Percentiles rank a stretch among this genome's conserved stretches.
Evolutionary conservation across 192 early-diverging fungal species (phyloP).

Genomic region (Phycomyces nitens): DNA sequence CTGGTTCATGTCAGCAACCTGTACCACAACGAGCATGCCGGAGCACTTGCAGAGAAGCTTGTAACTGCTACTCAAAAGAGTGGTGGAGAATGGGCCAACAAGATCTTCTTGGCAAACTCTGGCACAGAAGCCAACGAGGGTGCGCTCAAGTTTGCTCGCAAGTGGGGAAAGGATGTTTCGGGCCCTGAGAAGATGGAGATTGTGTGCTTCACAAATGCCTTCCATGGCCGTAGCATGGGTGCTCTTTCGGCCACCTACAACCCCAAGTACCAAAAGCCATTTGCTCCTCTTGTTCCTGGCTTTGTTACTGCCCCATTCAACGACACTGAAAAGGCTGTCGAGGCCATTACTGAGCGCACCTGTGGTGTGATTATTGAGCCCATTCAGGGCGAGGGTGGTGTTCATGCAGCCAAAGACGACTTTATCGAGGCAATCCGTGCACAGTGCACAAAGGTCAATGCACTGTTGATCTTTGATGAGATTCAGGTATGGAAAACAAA

Average conservation of each 20-base stretch:
- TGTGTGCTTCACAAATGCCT: slow-evolving; percentile 87
- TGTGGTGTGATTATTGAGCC: slow-evolving; percentile 96
- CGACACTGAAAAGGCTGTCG: slow-evolving; percentile 56
- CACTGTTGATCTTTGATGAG: slow-evolving; percentile 94
- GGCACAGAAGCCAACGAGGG: slow-evolving; percentile 99
- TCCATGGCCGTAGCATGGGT: slow-evolving; percentile 96
- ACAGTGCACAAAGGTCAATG: slow-evolving; percentile 80
- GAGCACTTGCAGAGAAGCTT: slow-evolving; percentile 69
- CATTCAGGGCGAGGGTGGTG: slow-evolving; percentile 95
- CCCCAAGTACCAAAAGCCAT: slow-evolving; percentile 93
- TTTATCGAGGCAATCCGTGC: slow-evolving; percentile 77
- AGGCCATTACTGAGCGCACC: slow-evolving; percentile 69
- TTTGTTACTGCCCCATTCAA: slow-evolving; percentile 73
- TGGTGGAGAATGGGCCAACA: slow-evolving; percentile 47
- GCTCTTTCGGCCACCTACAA: slow-evolving; percentile 92
- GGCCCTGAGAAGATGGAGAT: slow-evolving; percentile 64
- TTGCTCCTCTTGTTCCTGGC: slow-evolving; percentile 86
- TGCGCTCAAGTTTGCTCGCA: slow-evolving; percentile 93
- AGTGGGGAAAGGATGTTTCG: slow-evolving; percentile 66
- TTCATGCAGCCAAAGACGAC: slow-evolving; percentile 65
- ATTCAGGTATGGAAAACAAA: slow-evolving; percentile 87
- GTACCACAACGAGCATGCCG: slow-evolving; percentile 88
- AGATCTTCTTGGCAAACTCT: slow-evolving; percentile 94
- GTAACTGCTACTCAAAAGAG: slow-evolving; percentile 57
- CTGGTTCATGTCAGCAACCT: slow-evolving; percentile 90